phyloP scores from a whole-genome alignment of 2,329 filamentous ascomycete species.

The Aspergillus texensis region DNA sequence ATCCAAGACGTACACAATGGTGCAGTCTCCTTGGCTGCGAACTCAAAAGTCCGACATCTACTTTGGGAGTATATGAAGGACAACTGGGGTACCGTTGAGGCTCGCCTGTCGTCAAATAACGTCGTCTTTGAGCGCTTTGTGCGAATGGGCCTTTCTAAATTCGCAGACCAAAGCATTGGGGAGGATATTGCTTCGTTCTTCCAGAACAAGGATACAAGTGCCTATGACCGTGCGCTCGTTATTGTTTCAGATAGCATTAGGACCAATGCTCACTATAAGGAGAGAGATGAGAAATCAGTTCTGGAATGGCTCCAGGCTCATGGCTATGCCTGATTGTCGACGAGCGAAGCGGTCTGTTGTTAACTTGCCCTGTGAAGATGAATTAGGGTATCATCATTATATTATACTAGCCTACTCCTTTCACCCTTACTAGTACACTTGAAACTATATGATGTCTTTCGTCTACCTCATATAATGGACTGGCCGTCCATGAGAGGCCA shows the following conservation, averaged over 20 bases:
- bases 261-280: conserved; percentile 78
- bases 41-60: conserved; percentile 70
- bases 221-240: conserved; percentile 82
- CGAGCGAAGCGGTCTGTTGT: not conserved
- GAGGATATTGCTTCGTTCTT: conserved; percentile 86
- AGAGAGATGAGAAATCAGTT: conserved; percentile 71
- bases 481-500: not conserved
- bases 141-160: conserved; percentile 75
- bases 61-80: conserved; percentile 86
- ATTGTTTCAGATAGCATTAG: conserved; percentile 85
- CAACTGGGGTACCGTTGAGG: conserved; percentile 75
- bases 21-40: conserved; percentile 70
- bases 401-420: not conserved
- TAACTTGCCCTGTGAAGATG: not conserved
- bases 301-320: conserved; percentile 76
- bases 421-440: not conserved
- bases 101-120: conserved; percentile 76
- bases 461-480: not conserved
- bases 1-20: conserved; percentile 86
- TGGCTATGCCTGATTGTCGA: conserved; percentile 54
- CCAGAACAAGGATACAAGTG: conserved; percentile 78
- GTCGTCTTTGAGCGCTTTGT: conserved; percentile 90
- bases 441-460: not conserved
- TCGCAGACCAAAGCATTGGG: conserved; percentile 69
- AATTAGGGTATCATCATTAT: not conserved